Percentiles rank a stretch among this genome's conserved stretches.
Conservation (phyloP, 2,329 filamentous ascomycete species). For the Lasiodiplodia theobromae region DNA sequence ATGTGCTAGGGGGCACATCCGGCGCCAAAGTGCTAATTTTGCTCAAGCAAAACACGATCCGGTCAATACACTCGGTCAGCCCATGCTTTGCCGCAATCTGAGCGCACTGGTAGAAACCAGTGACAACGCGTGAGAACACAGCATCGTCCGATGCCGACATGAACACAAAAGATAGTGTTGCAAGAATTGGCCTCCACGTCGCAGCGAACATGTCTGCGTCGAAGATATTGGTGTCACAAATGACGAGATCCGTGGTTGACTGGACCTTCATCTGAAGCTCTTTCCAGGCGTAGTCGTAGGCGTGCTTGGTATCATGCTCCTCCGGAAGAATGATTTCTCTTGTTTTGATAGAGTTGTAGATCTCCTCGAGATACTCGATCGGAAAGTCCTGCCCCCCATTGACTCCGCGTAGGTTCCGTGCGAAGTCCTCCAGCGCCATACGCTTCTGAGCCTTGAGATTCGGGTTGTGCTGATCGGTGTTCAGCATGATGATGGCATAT, state of each 20-base stretch:
- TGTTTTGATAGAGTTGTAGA: constrained; percentile 88
- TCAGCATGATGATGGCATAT: constrained; percentile 97
- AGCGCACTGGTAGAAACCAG: constrained; percentile 95
- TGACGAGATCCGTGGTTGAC: constrained; percentile 72
- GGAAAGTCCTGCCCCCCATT: constrained; percentile 87
- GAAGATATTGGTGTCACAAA: constrained; percentile 91
- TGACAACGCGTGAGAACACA: constrained; percentile 91
- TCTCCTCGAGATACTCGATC: constrained; percentile 80
- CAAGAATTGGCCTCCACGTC: constrained; percentile 94
- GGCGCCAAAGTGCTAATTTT: constrained; percentile 88
- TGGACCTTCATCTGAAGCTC: constrained; percentile 88
- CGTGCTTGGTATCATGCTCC: constrained; percentile 95
- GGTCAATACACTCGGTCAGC: constrained; percentile 85
- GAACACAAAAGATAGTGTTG: constrained; percentile 96
- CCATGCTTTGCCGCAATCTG: constrained; percentile 87
- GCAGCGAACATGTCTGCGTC: constrained; percentile 98
- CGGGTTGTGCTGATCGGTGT: constrained; percentile 95
- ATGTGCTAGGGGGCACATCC: constrained; percentile 77
- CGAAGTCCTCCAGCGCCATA: constrained; percentile 85
- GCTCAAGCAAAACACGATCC: constrained; percentile 88
- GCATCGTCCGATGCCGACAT: constrained; percentile 98
- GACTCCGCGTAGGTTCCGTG: constrained; percentile 86
- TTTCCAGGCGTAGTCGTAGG: constrained; percentile 97
- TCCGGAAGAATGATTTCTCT: constrained; percentile 97
- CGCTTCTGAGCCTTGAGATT: constrained; percentile 80